These are phyloP conservation scores for Paramarasmius palmivorus DNA, from an alignment of 1,284 basidiomycete species.

Conservation along the genomic window DNA sequence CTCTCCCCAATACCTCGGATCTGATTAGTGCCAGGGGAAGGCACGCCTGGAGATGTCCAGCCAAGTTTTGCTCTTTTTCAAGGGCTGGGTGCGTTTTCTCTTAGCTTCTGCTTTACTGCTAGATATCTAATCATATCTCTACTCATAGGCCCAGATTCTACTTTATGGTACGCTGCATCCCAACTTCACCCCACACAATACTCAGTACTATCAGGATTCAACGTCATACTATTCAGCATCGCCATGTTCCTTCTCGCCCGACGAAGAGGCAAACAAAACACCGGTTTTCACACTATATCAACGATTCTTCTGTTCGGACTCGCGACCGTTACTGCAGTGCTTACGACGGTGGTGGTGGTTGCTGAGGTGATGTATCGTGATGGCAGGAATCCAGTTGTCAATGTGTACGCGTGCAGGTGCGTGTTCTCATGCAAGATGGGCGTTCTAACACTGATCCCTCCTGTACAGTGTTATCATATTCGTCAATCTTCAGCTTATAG, in stretches of 20 bases:
- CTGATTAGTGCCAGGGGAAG: too few relatives aligned
- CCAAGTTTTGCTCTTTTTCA: too few relatives aligned
- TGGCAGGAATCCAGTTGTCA: not conserved
- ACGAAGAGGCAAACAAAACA: not conserved
- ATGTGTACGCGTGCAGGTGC: not conserved
- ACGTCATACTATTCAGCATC: not conserved
- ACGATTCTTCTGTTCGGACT: not conserved
- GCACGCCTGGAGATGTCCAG: too few relatives aligned
- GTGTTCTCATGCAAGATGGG: not conserved
- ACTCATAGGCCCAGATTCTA: too few relatives aligned
- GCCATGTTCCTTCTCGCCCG: not conserved
- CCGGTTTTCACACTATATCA: not conserved
- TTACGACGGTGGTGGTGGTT: not conserved
- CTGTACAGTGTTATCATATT: not conserved
- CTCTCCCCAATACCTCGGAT: too few relatives aligned
- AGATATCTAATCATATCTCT: too few relatives aligned
- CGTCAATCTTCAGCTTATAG: not conserved
- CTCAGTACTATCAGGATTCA: not conserved
- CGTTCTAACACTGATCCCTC: not conserved
- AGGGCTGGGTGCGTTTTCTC: too few relatives aligned
- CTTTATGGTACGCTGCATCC: too few relatives aligned
- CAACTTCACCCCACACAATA: too few relatives aligned
- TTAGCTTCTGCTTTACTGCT: too few relatives aligned
- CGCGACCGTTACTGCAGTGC: constrained; percentile 2
- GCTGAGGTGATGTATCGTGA: not conserved